These are phyloP conservation scores for Blastobotrys aristatus DNA, from an alignment of 1,139 yeast genomes.

Conservation along the genomic window DNA sequence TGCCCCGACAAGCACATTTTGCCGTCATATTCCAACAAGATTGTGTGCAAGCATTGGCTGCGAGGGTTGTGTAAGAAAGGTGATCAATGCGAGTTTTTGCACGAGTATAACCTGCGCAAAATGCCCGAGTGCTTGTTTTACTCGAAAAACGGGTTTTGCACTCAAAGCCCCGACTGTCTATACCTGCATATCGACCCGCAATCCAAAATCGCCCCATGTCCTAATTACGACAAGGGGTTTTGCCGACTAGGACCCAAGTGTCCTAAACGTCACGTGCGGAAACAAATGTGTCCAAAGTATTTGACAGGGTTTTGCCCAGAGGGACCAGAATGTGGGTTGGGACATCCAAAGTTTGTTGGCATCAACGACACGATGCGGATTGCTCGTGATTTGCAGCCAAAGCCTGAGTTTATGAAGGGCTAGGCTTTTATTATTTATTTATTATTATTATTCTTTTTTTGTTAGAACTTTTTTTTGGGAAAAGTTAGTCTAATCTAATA, in stretches of 20 bases:
- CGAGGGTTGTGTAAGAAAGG: conserved; percentile 96
- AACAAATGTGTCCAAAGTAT: conserved; percentile 74
- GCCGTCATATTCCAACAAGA: conserved; percentile 75
- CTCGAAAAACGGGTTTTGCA: conserved; percentile 84
- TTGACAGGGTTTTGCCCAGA: conserved; percentile 89
- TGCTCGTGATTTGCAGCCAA: conserved; percentile 29
- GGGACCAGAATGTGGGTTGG: conserved; percentile 40
- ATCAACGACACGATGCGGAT: conserved; percentile 38
- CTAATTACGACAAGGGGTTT: conserved; percentile 78
- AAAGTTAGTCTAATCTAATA: neutral
- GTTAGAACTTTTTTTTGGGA: too few relatives aligned
- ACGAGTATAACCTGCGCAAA: conserved; percentile 87
- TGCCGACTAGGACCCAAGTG: conserved; percentile 93
- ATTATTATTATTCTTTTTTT: neutral
- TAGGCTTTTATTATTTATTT: neutral
- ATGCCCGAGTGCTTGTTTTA: conserved; percentile 97
- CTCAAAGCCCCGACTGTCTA: conserved; percentile 91
- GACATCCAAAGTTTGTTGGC: conserved; percentile 40
- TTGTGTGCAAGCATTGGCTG: conserved; percentile 97
- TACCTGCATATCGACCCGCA: conserved; percentile 90
- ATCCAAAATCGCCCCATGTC: conserved; percentile 81
- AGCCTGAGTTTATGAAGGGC: conserved; percentile 12
- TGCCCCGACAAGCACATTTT: conserved; percentile 90
- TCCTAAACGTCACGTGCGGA: conserved; percentile 72
- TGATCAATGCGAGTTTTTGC: conserved; percentile 92